phyloP scores from a whole-genome alignment of 192 early-diverging fungal genomes.

The Glomus cerebriforme region DNA sequence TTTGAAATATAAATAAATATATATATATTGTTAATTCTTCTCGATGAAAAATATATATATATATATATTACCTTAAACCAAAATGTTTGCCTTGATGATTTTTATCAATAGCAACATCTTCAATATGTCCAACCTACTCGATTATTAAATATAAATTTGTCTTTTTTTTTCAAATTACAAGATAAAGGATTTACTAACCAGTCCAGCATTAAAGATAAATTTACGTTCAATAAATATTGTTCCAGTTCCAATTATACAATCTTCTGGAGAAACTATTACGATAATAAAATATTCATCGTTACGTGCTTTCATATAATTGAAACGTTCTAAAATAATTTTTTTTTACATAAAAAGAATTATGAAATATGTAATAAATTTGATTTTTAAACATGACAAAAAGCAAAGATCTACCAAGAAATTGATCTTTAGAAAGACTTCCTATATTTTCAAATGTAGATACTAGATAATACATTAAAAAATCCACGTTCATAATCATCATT shows the following conservation, averaged over 20 bases:
- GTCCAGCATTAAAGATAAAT: slow-evolving; percentile 74
- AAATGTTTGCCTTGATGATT: slow-evolving; percentile 63
- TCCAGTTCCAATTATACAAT: slow-evolving; percentile 72
- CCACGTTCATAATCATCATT: slow-evolving; percentile 76
- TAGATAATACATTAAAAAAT: slow-evolving; percentile 59
- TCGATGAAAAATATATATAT: too few relatives aligned
- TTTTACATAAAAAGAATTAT: background rate
- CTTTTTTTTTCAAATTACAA: too few relatives aligned
- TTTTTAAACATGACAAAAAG: background rate
- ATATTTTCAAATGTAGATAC: slow-evolving; percentile 74
- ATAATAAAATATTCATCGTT: slow-evolving; percentile 81
- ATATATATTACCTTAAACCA: slow-evolving; percentile 40
- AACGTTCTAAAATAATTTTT: slow-evolving; percentile 51
- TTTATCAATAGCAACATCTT: slow-evolving; percentile 67
- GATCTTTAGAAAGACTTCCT: slow-evolving; percentile 66
- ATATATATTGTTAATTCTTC: slow-evolving; percentile 37
- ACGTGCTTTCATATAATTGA: slow-evolving; percentile 71
- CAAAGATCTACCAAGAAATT: slow-evolving; percentile 56
- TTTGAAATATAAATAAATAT: background rate
- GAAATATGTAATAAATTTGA: background rate
- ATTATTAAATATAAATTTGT: too few relatives aligned
- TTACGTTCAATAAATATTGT: slow-evolving; percentile 84
- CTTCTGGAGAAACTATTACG: slow-evolving; percentile 73
- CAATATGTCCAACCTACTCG: slow-evolving; percentile 86
- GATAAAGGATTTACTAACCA: slow-evolving; percentile 48